Evolutionary conservation across 306 rosid species (phyloP).

Genomic region (Fragaria nilgerrensis): DNA sequence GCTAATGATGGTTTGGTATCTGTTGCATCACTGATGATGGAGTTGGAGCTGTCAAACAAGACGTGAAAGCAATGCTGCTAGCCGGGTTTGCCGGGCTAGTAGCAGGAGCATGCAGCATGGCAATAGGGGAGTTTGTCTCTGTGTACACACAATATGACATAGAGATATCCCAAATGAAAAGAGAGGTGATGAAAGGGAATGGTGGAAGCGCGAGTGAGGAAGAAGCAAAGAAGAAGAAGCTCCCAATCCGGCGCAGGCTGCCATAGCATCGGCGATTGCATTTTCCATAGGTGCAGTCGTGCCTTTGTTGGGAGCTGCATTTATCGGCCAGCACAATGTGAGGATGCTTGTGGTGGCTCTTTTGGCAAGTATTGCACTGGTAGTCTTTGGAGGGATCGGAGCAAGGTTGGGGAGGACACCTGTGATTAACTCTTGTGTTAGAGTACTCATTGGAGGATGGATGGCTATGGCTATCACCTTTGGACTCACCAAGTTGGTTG

Average conservation of each 20-base stretch:
- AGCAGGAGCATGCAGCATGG: constrained; percentile 64
- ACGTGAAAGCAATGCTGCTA: constrained; percentile 42
- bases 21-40: constrained; percentile 56
- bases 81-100: constrained; percentile 59
- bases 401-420: constrained; percentile 45
- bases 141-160: constrained; percentile 52
- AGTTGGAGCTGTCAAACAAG: constrained; percentile 51
- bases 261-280: constrained; percentile 55
- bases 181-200: constrained; percentile 24
- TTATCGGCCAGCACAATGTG: constrained; percentile 34
- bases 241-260: constrained; percentile 50
- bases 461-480: constrained; percentile 61
- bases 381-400: constrained; percentile 48
- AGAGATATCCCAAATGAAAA: constrained; percentile 42
- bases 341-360: constrained; percentile 44
- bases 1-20: constrained; percentile 60
- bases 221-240: constrained; percentile 29
- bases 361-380: constrained; percentile 41
- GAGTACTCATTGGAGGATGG: constrained; percentile 55
- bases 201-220: not conserved
- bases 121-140: constrained; percentile 60
- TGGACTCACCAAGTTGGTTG: constrained; percentile 52
- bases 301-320: constrained; percentile 48
- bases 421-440: constrained; percentile 31
- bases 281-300: constrained; percentile 52